These are phyloP conservation scores for Hyaloscypha hepaticicola DNA, from an alignment of 495 filamentous ascomycete species.

Conservation along the genomic window DNA sequence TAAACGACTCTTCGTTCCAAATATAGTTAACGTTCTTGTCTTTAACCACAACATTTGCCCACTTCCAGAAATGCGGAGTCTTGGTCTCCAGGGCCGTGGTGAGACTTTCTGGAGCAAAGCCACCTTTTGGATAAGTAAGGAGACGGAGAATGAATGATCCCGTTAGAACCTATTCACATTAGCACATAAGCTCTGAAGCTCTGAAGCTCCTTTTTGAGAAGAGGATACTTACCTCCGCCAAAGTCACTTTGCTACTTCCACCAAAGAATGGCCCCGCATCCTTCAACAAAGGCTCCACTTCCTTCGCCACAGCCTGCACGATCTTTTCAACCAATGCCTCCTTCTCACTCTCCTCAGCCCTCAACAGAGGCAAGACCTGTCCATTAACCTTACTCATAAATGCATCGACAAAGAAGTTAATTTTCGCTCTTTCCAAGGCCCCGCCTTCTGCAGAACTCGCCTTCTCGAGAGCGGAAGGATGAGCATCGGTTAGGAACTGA, in stretches of 20 bases:
- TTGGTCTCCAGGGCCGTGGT: conserved; percentile 46
- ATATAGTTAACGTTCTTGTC: conserved; percentile 69
- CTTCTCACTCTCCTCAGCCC: conserved; percentile 35
- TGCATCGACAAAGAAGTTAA: conserved; percentile 76
- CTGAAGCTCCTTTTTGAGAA: too few species aligned
- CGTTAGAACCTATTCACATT: conserved; percentile 51
- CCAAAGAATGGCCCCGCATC: conserved; percentile 76
- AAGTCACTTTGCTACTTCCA: conserved; percentile 70
- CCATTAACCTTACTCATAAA: conserved; percentile 62
- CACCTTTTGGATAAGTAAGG: conserved; percentile 48
- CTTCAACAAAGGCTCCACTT: conserved; percentile 70
- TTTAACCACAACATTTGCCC: conserved; percentile 59
- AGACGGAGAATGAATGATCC: conserved; percentile 68
- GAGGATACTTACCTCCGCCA: conserved; percentile 66
- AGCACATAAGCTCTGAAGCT: neutral
- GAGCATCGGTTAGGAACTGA: conserved; percentile 64
- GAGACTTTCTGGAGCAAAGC: conserved; percentile 52
- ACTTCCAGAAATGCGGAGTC: conserved; percentile 65
- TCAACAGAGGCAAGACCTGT: conserved; percentile 43
- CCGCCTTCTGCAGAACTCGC: conserved; percentile 41
- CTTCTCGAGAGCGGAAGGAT: conserved; percentile 53
- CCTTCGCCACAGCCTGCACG: conserved; percentile 58
- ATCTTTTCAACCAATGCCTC: conserved; percentile 38
- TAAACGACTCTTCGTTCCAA: conserved; percentile 49
- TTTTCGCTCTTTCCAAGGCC: conserved; percentile 59